Base-by-base conservation (phyloP, 2,329 filamentous ascomycete genomes). In the Alternaria tenuissima region DNA sequence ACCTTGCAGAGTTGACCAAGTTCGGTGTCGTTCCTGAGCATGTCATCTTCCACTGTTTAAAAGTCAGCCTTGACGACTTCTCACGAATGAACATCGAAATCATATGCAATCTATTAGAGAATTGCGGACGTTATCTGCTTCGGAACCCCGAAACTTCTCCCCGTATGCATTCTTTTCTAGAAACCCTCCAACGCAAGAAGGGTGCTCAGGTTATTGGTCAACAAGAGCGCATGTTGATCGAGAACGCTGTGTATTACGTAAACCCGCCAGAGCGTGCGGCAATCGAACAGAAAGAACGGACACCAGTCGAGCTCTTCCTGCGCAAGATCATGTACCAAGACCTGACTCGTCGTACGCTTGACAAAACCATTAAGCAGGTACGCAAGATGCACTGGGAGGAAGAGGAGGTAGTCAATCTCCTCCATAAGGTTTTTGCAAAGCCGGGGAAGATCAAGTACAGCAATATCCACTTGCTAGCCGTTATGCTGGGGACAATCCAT, bases 11-110 rank as follows among this genome's bases (percentile, higher is more conserved):
- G 79, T 82, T 99, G 74, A 99, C 95, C 60, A 99, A 99, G 76
- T 99, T 99, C 74, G 94, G 95, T 32, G 93, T 97, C 32, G 95
- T 99, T 8, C 95, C 96, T 0, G 95, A 99, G 78, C 95, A 99
- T 79, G 94, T 99, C 65, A 96, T 99, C 55, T 99, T 99, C 75
- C 95, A 99, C 75, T 99, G 95, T 76, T 88, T 99, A 70, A 99
- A 97, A 79, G 94, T 99, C 77, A 96, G 94, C 68, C 82, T 99
- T 28, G 95, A 99, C 72, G 95, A 99, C 74, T 99, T 99, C 75
- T 97, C 95, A 3, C 88, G 94, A 62, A 97, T 97, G 91, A 99
- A 99, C 74, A 97, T 99, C 65, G 96, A 99, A 78, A 97, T 99
- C 70, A 94, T 99, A 65, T 96, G 94, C 73, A 96, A 96, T 73